Percentiles rank a stretch among this genome's conserved stretches.
Evolutionary conservation across 2,329 filamentous ascomycete genomes (phyloP).

Genomic region (Ilyonectria destructans): DNA sequence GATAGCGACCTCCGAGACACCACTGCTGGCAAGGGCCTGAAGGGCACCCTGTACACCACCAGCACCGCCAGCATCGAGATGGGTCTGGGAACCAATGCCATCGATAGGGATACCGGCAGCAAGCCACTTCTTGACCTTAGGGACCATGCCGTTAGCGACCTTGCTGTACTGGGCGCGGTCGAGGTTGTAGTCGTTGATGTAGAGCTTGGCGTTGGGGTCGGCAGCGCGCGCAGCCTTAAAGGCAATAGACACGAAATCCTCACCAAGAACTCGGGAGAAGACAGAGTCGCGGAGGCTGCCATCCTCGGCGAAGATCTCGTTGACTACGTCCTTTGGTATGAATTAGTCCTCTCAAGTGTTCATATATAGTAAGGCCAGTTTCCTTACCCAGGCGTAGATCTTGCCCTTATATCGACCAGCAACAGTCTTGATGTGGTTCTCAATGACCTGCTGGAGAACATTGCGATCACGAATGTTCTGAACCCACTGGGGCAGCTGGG

Average conservation of each 20-base stretch:
- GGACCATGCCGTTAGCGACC: slow-evolving; percentile 70
- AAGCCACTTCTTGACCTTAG: slow-evolving; percentile 76
- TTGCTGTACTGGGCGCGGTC: slow-evolving; percentile 74
- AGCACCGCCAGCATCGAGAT: slow-evolving; percentile 64
- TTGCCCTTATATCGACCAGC: slow-evolving; percentile 76
- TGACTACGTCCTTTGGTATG: slow-evolving; percentile 68
- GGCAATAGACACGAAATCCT: slow-evolving; percentile 79
- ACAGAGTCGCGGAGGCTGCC: slow-evolving; percentile 73
- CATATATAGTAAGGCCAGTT: neutral
- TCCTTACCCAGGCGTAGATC: slow-evolving; percentile 69
- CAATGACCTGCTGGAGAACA: slow-evolving; percentile 69
- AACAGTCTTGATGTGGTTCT: slow-evolving; percentile 73
- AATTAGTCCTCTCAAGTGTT: no score
- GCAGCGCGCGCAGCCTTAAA: slow-evolving; percentile 78
- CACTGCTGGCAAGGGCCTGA: slow-evolving; percentile 61
- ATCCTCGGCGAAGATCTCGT: slow-evolving; percentile 77
- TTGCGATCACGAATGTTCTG: slow-evolving; percentile 66
- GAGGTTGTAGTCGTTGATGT: slow-evolving; percentile 84
- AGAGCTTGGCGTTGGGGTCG: slow-evolving; percentile 79
- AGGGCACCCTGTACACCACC: slow-evolving; percentile 42
- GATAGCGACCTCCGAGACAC: slow-evolving; percentile 72
- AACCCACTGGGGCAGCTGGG: slow-evolving; percentile 74
- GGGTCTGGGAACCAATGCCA: slow-evolving; percentile 73
- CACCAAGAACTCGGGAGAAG: slow-evolving; percentile 79
- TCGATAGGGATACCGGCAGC: slow-evolving; percentile 67